Evolutionary conservation across 2,329 filamentous ascomycete species (phyloP).

Genomic region (Paraphaeosphaeria minitans): DNA sequence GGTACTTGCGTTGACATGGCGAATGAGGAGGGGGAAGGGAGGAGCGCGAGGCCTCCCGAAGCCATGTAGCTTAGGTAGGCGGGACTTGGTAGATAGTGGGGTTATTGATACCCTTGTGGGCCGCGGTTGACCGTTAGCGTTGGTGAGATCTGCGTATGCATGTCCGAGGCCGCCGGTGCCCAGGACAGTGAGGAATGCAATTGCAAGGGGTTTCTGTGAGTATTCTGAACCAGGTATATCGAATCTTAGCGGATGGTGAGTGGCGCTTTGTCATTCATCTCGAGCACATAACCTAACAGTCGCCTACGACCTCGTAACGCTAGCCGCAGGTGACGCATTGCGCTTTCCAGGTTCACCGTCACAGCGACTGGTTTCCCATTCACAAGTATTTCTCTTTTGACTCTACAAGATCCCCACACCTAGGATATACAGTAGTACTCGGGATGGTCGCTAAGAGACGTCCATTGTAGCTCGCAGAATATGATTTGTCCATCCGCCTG

Average conservation of each 20-base stretch:
- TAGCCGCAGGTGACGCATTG: slow-evolving; percentile 18
- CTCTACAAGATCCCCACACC: slow-evolving; percentile 18
- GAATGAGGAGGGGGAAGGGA: slow-evolving; percentile 28
- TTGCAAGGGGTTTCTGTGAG: background rate
- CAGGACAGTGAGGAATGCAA: background rate
- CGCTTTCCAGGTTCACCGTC: slow-evolving; percentile 22
- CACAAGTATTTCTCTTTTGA: slow-evolving; percentile 7
- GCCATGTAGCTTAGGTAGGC: background rate
- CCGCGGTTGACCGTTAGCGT: slow-evolving; percentile 3
- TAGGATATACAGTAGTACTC: slow-evolving; percentile 22
- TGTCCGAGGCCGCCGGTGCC: background rate
- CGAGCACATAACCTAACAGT: slow-evolving; percentile 18
- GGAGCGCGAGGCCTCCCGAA: background rate
- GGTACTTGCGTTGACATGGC: slow-evolving; percentile 42
- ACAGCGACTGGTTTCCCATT: slow-evolving; percentile 10
- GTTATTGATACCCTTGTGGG: no score
- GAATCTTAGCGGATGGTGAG: background rate
- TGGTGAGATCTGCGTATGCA: background rate
- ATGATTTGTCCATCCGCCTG: slow-evolving; percentile 20
- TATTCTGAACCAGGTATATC: background rate
- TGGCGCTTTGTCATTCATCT: background rate
- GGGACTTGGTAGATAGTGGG: background rate
- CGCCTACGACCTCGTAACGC: slow-evolving; percentile 15
- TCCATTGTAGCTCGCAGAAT: slow-evolving; percentile 13
- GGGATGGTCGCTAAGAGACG: background rate